phyloP scores from a whole-genome alignment of 345 rosid species.

The Corchorus capsularis region DNA sequence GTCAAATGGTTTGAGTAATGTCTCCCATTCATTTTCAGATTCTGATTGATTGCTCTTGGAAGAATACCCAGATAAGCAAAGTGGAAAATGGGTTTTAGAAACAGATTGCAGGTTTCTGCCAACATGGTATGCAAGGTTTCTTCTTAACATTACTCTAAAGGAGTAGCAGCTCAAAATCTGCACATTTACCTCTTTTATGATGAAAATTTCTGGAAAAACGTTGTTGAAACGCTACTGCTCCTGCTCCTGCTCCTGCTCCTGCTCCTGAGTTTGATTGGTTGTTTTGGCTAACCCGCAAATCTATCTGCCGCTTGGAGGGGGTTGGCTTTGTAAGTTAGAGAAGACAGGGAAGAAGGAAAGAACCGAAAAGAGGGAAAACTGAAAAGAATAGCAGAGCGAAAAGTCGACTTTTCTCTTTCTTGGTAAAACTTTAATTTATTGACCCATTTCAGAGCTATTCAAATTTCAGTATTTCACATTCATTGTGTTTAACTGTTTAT shows the following conservation, averaged over 20 bases:
- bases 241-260: neutral
- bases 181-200: conserved; percentile 6
- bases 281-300: neutral
- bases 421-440: no score
- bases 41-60: conserved; percentile 34
- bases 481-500: no score
- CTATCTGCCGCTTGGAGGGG: neutral
- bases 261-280: neutral
- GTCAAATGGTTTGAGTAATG: conserved; percentile 77
- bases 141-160: conserved; percentile 44
- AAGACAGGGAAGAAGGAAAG: neutral
- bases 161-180: conserved; percentile 8
- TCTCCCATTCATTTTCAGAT: conserved; percentile 74
- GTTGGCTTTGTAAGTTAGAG: neutral
- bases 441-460: no score
- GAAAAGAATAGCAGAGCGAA: no score
- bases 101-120: conserved; percentile 37
- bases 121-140: conserved; percentile 30
- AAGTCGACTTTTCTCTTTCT: no score
- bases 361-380: neutral
- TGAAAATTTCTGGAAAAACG: neutral
- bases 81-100: conserved; percentile 8
- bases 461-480: no score
- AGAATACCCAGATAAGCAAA: conserved; percentile 28
- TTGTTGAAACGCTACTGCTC: neutral